Base-by-base conservation (phyloP, 768 basidiomycete genomes). In the Leccinum broughii region DNA sequence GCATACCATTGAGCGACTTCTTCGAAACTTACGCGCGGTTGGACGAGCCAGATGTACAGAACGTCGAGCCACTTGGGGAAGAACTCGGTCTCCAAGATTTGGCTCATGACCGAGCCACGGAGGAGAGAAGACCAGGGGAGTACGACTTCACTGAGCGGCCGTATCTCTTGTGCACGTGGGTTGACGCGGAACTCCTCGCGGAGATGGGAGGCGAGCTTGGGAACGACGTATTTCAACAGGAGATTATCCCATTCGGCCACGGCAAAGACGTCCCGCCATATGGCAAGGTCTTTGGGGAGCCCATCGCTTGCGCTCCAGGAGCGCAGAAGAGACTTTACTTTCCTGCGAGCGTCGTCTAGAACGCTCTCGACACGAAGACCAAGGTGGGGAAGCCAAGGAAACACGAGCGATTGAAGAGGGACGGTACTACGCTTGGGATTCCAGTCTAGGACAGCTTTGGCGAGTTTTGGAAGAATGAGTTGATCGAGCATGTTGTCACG, bases 21-120 rank as follows among this genome's bases (percentile, higher is more conserved):
- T 66, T 90, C 92, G 66, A 93, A 90, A 76, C 86, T 95, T 68
- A 90, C 90, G 51, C 78, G 84, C 1, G 93, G 92, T 67, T 93
- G 91, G n/a, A 89, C 81, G 44, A 99, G 87, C 97, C 97, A 98
- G 50, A 93, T 75, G 69, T 95, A 88, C 24, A 99, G 78, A 22
- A 92, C 87, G 53, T 94, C 90, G 61, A 98, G 80, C 95, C 95
- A 99, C 71, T 97, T 96, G 4, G 94, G 92, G 83, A 98, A 98
- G 79, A 98, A 96, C 68, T 94, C 93, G 6, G 83, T 82, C 72
- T 96, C 92, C 63, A 99, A 77, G 13, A 99, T 77, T 69, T 95
- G 92, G 1, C 87, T 81, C 67, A 97, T 82, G 62, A 96, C 83
- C 4, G 90, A 86, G 0, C 85, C 75, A 8, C 92, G 88, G 37